Evolutionary conservation across 2,329 filamentous ascomycete species (phyloP), one percentile per base, ranked within the genome.

Genomic region (Pyrenochaeta sp.): DNA sequence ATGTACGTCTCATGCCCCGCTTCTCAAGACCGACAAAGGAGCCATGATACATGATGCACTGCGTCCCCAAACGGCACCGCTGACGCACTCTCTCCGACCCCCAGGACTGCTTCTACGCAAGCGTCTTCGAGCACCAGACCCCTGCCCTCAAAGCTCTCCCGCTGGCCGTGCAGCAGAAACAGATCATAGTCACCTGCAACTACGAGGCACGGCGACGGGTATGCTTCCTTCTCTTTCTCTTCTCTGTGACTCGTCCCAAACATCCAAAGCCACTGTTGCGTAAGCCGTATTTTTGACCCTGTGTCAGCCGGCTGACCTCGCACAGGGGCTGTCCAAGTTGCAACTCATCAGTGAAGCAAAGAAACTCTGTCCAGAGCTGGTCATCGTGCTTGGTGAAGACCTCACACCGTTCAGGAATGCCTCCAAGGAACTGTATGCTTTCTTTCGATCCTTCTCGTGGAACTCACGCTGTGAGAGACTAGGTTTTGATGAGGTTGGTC

Each of bases 101-200:
- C 30, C 13, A 91, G 68, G 89, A 93, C 75, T 96, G 90, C 76
- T 97, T 97, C 77, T 97, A 97, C 70, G 92, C 92, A 15, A 90
- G 90, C 35, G 91, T 94, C 7, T 87, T 94, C 57, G 91, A 96
- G 73, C 86, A 87, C 53, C 87, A 88, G 65, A 85, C 88, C 54
- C 90, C 91, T 0, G 76, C 80, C 2, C 77, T 96, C 44, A 90
- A 84, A 64, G 78, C 80, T 1, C 74, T 88, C 13, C 90, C 91
- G 6, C 76, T 97, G 22, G 92, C 90, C 23, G 85, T 96, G 45
- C 89, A 92, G 71, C 92, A 96, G 72, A 96, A 96, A 73, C 89
- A 91, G 67, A 96, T 96, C 41, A 80, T 72, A n/a, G 69, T 72
- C 53, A 72, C 69, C 21, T 71, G 67, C 80, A 97, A 97, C 73